Conservation (phyloP, 1,139 yeast species). For the Debaryomyces coudertii region DNA sequence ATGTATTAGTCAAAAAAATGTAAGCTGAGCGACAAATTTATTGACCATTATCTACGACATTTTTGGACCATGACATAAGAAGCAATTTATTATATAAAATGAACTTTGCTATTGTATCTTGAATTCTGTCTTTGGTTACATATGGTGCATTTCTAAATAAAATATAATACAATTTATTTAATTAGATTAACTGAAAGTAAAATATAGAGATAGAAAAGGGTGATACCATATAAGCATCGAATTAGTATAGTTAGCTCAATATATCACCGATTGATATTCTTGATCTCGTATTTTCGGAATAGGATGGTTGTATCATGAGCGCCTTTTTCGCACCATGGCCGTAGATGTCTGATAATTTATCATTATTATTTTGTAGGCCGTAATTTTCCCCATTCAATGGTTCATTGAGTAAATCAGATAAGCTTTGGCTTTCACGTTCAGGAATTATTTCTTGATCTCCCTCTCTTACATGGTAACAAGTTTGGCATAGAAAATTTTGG, state of each 20-base stretch:
- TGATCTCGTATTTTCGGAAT: conserved; percentile 21
- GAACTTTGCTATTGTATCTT: too few species aligned
- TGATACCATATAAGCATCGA: background rate
- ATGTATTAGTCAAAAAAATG: background rate
- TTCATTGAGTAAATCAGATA: conserved; percentile 27
- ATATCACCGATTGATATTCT: conserved; percentile 31
- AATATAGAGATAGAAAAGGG: background rate
- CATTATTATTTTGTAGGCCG: conserved; percentile 35
- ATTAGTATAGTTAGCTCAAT: conserved; percentile 17
- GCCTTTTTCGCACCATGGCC: conserved; percentile 13
- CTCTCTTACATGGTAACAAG: conserved; percentile 30
- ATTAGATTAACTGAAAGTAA: background rate
- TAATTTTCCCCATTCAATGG: conserved; percentile 40
- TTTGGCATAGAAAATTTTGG: conserved; percentile 29
- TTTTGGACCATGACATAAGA: background rate
- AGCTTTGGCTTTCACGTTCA: conserved; percentile 15
- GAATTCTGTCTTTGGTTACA: too few species aligned
- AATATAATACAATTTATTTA: background rate
- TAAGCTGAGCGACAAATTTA: conserved; percentile 5
- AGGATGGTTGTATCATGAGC: background rate
- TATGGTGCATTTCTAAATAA: too few species aligned
- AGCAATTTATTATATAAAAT: background rate
- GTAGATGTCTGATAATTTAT: conserved; percentile 25
- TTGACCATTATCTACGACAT: conserved; percentile 3
- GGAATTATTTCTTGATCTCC: conserved; percentile 11